Base-by-base conservation (phyloP, 2,329 filamentous ascomycete genomes). In the Lecanosticta acicola region DNA sequence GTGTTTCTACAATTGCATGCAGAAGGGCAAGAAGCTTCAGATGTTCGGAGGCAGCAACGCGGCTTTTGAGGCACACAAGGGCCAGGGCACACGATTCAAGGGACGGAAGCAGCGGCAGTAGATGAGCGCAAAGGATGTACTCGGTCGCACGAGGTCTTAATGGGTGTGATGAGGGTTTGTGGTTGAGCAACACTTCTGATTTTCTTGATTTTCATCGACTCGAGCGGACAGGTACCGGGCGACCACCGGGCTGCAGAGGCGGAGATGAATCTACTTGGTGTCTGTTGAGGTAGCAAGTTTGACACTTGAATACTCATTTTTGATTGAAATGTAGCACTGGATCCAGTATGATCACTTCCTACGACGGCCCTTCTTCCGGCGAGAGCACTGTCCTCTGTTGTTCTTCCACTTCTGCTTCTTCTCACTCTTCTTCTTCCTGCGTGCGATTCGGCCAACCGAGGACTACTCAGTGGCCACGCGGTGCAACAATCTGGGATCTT, bases 391-490 rank as follows among this genome's bases (percentile, higher is more conserved):
- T 17, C 35, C 18, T 17, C 19, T 37, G 3, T 16, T 16, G 8
- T 37, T 37, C 35, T 19, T 37, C 35, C 24, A 29, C 35, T 37
- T 37, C 9, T 10, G 35, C 16, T 37, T 37, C 35, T 37, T 37
- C 35, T 37, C 18, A 11, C 35, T 16, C 5, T 37, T 37, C 14
- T 37, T 37, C 35, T 19, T 17, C 11, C 35, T 9, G 14, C 35
- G 24, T 29, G 24, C 24, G 11, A 7, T 37, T 11, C 17, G 8
- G 14, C 8, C 35, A 37, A 19, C 11, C 8, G 14, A 9, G 16
- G 18, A 37, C 11, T 41, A 17, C 39, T 41, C 13, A n/a, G 14
- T 29, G n/a, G 11, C 24, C 7, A n/a, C 24, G 18, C 39, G 39
- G 13, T 32, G 21, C 26, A 41, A 16, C 14, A 41, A 18, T 26